A percentile compares a stretch with the other conserved stretches of the same genome.
phyloP scores from a whole-genome alignment of 73 alveolate species.

The Uronychia binucleata region DNA sequence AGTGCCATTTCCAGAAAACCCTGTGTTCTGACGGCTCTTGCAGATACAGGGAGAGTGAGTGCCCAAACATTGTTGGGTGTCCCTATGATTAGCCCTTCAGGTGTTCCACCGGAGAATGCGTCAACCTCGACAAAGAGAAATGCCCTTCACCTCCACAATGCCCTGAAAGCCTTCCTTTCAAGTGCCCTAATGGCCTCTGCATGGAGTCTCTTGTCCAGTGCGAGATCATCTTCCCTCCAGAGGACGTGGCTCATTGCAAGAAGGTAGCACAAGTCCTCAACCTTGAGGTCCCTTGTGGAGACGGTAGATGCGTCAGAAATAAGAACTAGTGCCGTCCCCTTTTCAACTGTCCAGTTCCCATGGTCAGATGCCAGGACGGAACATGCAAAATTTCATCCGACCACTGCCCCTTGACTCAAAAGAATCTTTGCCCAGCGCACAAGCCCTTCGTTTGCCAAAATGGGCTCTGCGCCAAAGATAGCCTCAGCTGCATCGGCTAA shows the following conservation, averaged over 20 bases:
- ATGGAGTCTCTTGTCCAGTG: slow-evolving; percentile 6
- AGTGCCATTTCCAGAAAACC: not conserved
- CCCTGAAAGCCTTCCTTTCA: slow-evolving; percentile 47
- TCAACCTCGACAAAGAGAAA: slow-evolving; percentile 40
- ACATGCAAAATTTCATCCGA: slow-evolving; percentile 48
- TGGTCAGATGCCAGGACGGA: slow-evolving; percentile 75
- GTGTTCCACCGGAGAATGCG: slow-evolving; percentile 74
- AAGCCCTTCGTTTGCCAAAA: slow-evolving; percentile 63
- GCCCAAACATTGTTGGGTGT: slow-evolving; percentile 66
- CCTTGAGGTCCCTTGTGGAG: slow-evolving; percentile 72
- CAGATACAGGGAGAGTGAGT: slow-evolving; percentile 22
- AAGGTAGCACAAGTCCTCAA: not conserved
- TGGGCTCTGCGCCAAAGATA: slow-evolving; percentile 72
- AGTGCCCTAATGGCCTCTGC: slow-evolving; percentile 74
- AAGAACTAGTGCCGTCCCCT: slow-evolving; percentile 75
- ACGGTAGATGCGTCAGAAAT: slow-evolving; percentile 67
- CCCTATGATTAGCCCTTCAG: slow-evolving; percentile 55
- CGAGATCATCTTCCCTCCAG: not conserved
- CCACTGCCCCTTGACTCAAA: slow-evolving; percentile 60
- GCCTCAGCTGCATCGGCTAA: slow-evolving; percentile 48
- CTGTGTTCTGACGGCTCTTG: slow-evolving; percentile 73
- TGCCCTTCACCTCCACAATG: slow-evolving; percentile 49
- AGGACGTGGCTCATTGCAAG: not conserved
- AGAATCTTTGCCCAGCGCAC: slow-evolving; percentile 53
- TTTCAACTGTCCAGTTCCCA: slow-evolving; percentile 39